These are phyloP conservation scores for Pinus taeda DNA, from an alignment of 75 land plant species.

Conservation along the genomic window DNA sequence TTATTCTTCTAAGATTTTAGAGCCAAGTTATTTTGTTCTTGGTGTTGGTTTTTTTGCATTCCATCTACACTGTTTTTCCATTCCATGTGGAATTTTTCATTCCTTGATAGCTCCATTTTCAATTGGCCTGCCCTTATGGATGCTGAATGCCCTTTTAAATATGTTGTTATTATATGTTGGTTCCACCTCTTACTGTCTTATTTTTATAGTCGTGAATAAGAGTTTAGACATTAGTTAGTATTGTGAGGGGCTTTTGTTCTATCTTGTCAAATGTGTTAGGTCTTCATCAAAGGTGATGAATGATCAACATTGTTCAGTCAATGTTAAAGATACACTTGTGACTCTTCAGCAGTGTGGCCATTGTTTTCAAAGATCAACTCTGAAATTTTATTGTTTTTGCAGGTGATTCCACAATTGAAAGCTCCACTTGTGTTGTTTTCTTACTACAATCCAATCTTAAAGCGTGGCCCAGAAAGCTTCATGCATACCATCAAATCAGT, in stretches of 20 bases:
- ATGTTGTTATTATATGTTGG: not conserved
- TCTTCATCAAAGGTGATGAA: not conserved
- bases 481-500: constrained; percentile 60
- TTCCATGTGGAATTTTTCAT: not conserved
- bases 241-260: not conserved
- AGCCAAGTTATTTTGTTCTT: not conserved
- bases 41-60: not conserved
- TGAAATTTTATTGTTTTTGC: constrained; percentile 1
- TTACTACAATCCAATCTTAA: constrained; percentile 93
- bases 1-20: too few species aligned
- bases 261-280: not conserved
- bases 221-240: not conserved
- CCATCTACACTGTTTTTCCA: not conserved
- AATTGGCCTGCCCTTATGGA: not conserved
- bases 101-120: not conserved
- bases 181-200: not conserved
- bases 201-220: not conserved
- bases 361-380: constrained; percentile 1
- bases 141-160: not conserved
- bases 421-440: constrained; percentile 86
- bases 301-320: not conserved
- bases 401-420: constrained; percentile 77
- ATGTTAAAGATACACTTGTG: not conserved
- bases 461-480: constrained; percentile 71
- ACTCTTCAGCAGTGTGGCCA: not conserved